Evolutionary conservation across 2,329 filamentous ascomycete genomes (phyloP), one percentile per base, ranked within the genome.

Genomic region (Alternaria solani): DNA sequence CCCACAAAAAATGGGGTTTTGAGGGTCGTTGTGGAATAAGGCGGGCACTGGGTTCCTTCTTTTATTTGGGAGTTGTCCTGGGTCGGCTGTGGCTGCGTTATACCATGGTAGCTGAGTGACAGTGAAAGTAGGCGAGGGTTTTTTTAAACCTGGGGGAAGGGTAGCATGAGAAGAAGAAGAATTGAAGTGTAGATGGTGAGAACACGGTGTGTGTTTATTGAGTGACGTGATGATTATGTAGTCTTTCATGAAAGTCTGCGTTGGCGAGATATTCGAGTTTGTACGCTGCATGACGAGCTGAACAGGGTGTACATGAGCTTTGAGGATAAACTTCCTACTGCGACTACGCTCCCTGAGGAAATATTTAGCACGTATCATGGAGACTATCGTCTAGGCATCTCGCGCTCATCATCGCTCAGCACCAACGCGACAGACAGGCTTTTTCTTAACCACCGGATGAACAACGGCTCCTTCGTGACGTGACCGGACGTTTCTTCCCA

Each of bases 391-490:
- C 20, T 25, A 1, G 5, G 12, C 1, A 18, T 25, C 7, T 16
- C 1, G 30, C 32, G 12, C 20, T 25, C 30, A 1, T 26, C 1
- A 12, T 16, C 46, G 34, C 34, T 4, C 34, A 23, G 32, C 20
- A 26, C 36, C 7, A 36, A 48, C 0, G n/a, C 30, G 30, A 36
- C 41, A 28, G 38, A 25, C 20, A 20, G 30, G 30, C 18, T 36
- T 28, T 43, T 43, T 36, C 38, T 43, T 43, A 57, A 28, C 54
- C 54, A 57, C 54, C 54, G 46, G 54, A 28, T 57, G 54, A 56
- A 56, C 14, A 51, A 20, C 54, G 44, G 54, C 28, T 42, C 36
- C 32, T 38, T 32, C 18, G 30, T 30, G 30, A 48, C 30, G 30
- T 48, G 46, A 48, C 34, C 46, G 46, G 46, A 48, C 30, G 18